Percentiles rank a stretch among this genome's conserved stretches.
phyloP scores from a whole-genome alignment of 1,139 yeast species.

The Kodamaea ohmeri region DNA sequence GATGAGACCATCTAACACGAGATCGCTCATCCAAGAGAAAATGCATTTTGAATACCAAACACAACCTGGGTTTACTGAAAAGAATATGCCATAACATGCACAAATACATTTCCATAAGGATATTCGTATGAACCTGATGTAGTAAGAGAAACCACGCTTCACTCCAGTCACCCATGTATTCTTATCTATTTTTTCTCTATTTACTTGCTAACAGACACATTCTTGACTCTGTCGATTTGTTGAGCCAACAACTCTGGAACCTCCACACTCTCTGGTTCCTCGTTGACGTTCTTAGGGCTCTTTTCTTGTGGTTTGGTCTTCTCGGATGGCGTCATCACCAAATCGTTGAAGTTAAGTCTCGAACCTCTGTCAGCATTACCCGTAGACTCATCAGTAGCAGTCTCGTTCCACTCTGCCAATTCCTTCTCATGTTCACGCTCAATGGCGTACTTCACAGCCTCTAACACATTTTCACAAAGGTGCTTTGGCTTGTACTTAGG shows the following conservation, averaged over 20 bases:
- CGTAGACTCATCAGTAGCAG: slow-evolving; percentile 32
- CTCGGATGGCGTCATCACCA: slow-evolving; percentile 48
- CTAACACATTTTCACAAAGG: slow-evolving; percentile 68
- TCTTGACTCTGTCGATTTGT: slow-evolving; percentile 39
- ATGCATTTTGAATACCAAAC: too few species aligned
- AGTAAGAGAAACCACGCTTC: too few species aligned
- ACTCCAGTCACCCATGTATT: background rate
- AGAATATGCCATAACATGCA: too few species aligned
- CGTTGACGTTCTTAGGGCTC: slow-evolving; percentile 10
- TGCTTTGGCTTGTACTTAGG: slow-evolving; percentile 80
- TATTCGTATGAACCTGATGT: too few species aligned
- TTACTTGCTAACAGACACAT: slow-evolving; percentile 20
- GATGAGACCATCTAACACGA: too few species aligned
- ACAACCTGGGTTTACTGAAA: too few species aligned
- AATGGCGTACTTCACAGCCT: slow-evolving; percentile 78
- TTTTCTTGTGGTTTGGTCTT: slow-evolving; percentile 16
- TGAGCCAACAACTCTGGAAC: slow-evolving; percentile 42
- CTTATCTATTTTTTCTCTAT: slow-evolving; percentile 14
- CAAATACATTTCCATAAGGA: too few species aligned
- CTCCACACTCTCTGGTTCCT: slow-evolving; percentile 42
- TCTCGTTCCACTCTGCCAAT: slow-evolving; percentile 67
- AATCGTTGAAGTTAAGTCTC: slow-evolving; percentile 46
- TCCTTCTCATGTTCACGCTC: slow-evolving; percentile 75
- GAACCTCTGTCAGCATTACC: slow-evolving; percentile 26
- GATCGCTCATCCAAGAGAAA: too few species aligned